Evolutionary conservation across 305 asterid species (phyloP).

Genomic region (Rubia balearica): DNA sequence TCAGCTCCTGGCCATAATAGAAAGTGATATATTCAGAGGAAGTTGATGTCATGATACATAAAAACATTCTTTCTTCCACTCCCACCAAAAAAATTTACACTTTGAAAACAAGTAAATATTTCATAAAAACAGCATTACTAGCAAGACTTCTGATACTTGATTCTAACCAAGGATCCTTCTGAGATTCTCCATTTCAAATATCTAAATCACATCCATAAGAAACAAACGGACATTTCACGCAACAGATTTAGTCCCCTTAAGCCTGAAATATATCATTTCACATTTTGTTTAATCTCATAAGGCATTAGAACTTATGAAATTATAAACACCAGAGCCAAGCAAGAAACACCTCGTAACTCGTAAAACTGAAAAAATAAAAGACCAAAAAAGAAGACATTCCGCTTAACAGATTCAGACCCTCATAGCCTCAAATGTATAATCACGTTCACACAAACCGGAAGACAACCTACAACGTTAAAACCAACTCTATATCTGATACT

Average conservation of each 20-base stretch:
- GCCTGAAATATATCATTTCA: background rate
- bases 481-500: background rate
- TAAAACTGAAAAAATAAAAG: background rate
- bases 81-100: background rate
- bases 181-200: background rate
- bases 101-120: background rate
- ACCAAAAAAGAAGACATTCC: background rate
- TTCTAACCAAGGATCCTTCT: background rate
- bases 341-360: background rate
- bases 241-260: background rate
- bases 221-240: background rate
- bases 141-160: background rate
- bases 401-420: background rate
- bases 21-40: slow-evolving; percentile 8
- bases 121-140: background rate
- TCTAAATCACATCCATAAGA: background rate
- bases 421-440: background rate
- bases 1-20: slow-evolving; percentile 61
- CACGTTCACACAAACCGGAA: background rate
- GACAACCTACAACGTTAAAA: background rate
- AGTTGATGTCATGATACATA: background rate
- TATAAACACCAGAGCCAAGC: background rate
- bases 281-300: background rate
- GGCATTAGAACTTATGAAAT: too few relatives aligned
- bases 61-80: background rate